Evolutionary conservation across 1,284 basidiomycete genomes (phyloP).

Genomic region (Chalciporus sp.): DNA sequence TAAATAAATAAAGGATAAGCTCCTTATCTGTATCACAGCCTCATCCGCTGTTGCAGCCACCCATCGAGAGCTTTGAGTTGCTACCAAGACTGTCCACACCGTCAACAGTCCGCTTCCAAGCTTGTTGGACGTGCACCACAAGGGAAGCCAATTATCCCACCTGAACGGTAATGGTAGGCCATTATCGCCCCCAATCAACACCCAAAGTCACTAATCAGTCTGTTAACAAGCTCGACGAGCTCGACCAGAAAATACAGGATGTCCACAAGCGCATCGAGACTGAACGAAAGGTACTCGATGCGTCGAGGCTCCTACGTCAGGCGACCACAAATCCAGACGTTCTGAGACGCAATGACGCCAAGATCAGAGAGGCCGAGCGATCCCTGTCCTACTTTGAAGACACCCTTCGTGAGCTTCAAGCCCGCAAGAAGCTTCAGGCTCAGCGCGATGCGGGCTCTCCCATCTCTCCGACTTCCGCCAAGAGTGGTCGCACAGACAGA

Average conservation of each 20-base stretch:
- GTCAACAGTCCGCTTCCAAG: slow-evolving; percentile 2
- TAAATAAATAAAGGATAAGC: slow-evolving; percentile 13
- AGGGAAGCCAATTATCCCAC: slow-evolving; percentile 16
- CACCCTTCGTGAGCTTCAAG: slow-evolving; percentile 81
- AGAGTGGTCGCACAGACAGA: slow-evolving; percentile 30
- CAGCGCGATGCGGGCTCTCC: slow-evolving; percentile 46
- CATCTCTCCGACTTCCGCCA: slow-evolving; percentile 27
- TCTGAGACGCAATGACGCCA: slow-evolving; percentile 76
- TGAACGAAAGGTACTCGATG: slow-evolving; percentile 91
- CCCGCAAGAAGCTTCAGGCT: slow-evolving; percentile 67
- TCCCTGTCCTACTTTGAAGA: slow-evolving; percentile 89
- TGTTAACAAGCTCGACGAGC: slow-evolving; percentile 42
- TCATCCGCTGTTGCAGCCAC: slow-evolving; percentile 25
- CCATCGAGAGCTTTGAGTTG: slow-evolving; percentile 17
- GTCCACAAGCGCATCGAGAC: slow-evolving; percentile 89
- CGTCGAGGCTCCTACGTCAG: slow-evolving; percentile 75
- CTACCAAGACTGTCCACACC: neutral
- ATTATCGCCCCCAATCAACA: slow-evolving; percentile 14
- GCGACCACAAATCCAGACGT: slow-evolving; percentile 90
- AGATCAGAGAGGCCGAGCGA: slow-evolving; percentile 87
- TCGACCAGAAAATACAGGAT: slow-evolving; percentile 92
- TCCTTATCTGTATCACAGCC: slow-evolving; percentile 36
- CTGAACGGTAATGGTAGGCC: slow-evolving; percentile 36
- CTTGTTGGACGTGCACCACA: slow-evolving; percentile 15
- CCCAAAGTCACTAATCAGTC: slow-evolving; percentile 7